Evolutionary conservation across 371 early-diverging fungal species (phyloP), one percentile per base, ranked within the genome.

Genomic region (Circinella umbellata): DNA sequence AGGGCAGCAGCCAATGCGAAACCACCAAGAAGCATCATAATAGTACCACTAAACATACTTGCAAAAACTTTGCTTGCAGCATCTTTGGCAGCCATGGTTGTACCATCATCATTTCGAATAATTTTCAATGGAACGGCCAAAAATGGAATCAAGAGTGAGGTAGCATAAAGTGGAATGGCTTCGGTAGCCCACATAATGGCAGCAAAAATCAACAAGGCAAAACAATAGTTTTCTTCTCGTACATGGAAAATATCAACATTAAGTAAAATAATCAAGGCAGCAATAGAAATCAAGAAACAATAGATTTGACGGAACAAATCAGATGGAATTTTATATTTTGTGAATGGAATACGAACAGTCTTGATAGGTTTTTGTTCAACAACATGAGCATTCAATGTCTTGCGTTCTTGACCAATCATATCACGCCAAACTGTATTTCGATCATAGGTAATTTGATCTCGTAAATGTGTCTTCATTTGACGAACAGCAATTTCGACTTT

Each of bases 21-120:
- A 1, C 99, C 98, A 72, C 98, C 98, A 13, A 98, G 86, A 27
- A 98, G 87, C 66, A 98, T 84, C 96, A 98, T 95, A 71, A 98
- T 95, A 6, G 96, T 96, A 3, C 96, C 93, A 35, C 92, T 91
- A 73, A 97, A 99, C 99, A 99, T 99, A 68, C 95, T 89, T 1
- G 89, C 82, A 73, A 97, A 96, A 57, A 95, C 89, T 27, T 82
- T 78, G 69, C 92, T 93, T 42, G 98, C 86, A 14, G 97, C 96
- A 10, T 86, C 86, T 57, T 88, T 84, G 6, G 97, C 91, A 46
- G 72, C 77, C 87, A 91, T 76, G 5, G 69, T 75, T 7, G 67
- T 64, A n/a, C 84, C 86, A 27, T 81, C 78, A 2, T 77, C 76
- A 6, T 87, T 83, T 38, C 88, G 85, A 81, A 93, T 79, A n/a